phyloP scores from a whole-genome alignment of 2,329 filamentous ascomycete species.

The Leptographium procerum region DNA sequence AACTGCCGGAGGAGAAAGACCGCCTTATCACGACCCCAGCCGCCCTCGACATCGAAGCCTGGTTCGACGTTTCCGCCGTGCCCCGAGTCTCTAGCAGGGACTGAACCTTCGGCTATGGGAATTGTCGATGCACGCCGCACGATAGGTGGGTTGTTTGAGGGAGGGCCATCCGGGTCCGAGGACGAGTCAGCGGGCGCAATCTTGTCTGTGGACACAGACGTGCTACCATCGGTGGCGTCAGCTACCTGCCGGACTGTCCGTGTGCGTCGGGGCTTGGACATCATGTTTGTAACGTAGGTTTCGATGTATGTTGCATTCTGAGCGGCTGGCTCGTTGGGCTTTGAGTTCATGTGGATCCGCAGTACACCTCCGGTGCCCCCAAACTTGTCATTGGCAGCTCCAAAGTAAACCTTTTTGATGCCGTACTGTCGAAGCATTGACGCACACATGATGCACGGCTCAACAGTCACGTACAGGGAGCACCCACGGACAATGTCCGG shows the following conservation, averaged over 20 bases:
- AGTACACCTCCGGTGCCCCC: constrained; percentile 92
- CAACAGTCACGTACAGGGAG: constrained; percentile 90
- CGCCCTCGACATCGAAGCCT: constrained; percentile 73
- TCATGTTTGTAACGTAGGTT: constrained; percentile 14
- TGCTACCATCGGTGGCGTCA: not conserved
- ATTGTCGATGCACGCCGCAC: constrained; percentile 13
- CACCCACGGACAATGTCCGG: constrained; percentile 57
- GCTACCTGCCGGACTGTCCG: not conserved
- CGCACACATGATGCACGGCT: constrained; percentile 98
- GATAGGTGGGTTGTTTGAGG: constrained; percentile 2
- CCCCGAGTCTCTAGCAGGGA: constrained; percentile 22
- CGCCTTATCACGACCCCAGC: constrained; percentile 81
- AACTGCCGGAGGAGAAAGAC: constrained; percentile 87
- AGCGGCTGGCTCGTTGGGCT: constrained; percentile 18
- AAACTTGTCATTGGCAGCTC: constrained; percentile 92
- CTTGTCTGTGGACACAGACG: not conserved
- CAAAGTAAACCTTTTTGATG: constrained; percentile 86
- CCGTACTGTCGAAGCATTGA: constrained; percentile 80
- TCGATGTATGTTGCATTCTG: constrained; percentile 12
- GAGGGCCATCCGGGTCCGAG: not conserved
- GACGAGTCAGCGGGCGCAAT: not conserved
- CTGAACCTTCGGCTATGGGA: constrained; percentile 14
- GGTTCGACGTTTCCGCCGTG: constrained; percentile 62
- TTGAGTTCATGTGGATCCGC: constrained; percentile 61
- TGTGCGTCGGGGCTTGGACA: constrained; percentile 9